Evolutionary conservation across 176 grass and related monocot genomes (phyloP).

Genomic region (Panicum miliaceum): DNA sequence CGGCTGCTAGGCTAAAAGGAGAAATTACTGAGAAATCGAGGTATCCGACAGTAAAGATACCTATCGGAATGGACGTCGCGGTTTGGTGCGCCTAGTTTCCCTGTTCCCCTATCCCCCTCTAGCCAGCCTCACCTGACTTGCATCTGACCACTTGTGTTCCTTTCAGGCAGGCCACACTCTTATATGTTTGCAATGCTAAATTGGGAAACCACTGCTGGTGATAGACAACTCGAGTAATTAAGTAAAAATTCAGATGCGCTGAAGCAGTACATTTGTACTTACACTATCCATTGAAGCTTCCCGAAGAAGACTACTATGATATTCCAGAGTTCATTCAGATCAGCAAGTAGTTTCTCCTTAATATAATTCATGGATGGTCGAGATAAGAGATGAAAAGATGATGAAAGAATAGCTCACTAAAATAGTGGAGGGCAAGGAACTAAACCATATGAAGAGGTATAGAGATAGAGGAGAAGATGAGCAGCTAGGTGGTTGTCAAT

Average conservation of each 20-base stretch:
- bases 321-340: not conserved
- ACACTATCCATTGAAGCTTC: not conserved
- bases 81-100: not conserved
- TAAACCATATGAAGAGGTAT: not conserved
- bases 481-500: not conserved
- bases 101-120: not conserved
- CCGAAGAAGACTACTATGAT: not conserved
- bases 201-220: not conserved
- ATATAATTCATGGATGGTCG: not conserved
- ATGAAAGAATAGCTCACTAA: not conserved
- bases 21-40: slow-evolving; percentile 40
- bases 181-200: not conserved
- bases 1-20: not conserved
- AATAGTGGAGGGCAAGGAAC: not conserved
- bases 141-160: not conserved
- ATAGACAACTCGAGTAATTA: not conserved
- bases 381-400: not conserved
- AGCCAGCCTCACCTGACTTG: not conserved
- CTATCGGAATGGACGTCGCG: slow-evolving; percentile 1
- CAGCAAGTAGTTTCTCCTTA: not conserved
- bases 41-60: slow-evolving; percentile 22
- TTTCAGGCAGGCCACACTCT: not conserved
- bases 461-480: not conserved
- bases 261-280: not conserved
- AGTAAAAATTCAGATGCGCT: not conserved